These are phyloP conservation scores for Aegle marmelos DNA, from an alignment of 345 rosid species.

Conservation along the genomic window DNA sequence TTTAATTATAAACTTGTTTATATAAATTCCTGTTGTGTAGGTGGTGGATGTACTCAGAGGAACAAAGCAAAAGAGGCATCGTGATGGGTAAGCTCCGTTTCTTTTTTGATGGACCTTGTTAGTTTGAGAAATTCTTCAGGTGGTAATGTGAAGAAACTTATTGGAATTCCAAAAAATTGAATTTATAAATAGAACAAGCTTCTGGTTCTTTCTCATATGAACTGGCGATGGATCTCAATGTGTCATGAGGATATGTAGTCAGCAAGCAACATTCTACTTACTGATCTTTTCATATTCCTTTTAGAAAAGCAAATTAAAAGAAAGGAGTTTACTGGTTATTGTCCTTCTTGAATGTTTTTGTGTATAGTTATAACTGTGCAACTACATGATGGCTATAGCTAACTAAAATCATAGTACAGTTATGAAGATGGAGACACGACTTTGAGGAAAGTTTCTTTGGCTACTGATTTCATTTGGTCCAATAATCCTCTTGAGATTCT, in stretches of 20 bases:
- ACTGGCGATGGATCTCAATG: neutral
- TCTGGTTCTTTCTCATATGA: neutral
- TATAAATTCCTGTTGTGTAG: conserved; percentile 34
- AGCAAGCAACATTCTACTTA: neutral
- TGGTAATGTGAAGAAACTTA: neutral
- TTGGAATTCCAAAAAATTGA: neutral
- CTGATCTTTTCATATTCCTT: neutral
- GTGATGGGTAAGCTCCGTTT: conserved; percentile 65
- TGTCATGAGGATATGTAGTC: neutral
- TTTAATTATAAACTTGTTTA: conserved; percentile 1
- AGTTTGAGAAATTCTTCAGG: neutral
- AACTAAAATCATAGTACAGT: conserved; percentile 32
- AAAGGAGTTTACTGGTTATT: neutral
- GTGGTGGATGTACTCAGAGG: conserved; percentile 73
- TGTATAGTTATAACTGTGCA: neutral
- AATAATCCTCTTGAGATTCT: conserved; percentile 85
- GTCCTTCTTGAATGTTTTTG: neutral
- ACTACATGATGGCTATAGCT: conserved; percentile 4
- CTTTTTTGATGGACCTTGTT: neutral
- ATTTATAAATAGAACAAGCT: neutral
- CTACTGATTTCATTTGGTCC: conserved; percentile 84
- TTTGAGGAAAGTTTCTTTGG: conserved; percentile 67
- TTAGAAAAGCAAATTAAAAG: neutral
- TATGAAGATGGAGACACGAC: conserved; percentile 74
- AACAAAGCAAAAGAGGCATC: conserved; percentile 75